Evolutionary conservation across 345 rosid genomes (phyloP).

Genomic region (Cardamine occulta): DNA sequence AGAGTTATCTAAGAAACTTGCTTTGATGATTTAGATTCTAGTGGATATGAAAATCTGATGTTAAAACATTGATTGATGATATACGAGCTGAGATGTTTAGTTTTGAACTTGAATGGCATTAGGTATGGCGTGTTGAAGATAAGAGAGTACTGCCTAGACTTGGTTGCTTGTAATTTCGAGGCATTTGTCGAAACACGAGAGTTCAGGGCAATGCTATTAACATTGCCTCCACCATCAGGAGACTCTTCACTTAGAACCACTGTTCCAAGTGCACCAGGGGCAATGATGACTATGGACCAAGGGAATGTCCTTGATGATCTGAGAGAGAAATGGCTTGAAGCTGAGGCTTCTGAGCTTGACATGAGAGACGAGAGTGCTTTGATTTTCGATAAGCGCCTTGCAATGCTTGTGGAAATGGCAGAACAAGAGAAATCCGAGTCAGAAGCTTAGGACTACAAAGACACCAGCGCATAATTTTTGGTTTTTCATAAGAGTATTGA

Average conservation of each 20-base stretch:
- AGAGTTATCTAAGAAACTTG: neutral
- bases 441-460: conserved; percentile 37
- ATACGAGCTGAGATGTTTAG: conserved; percentile 5
- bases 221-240: conserved; percentile 93
- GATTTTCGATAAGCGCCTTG: conserved; percentile 83
- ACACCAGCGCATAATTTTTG: conserved; percentile 31
- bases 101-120: conserved; percentile 25
- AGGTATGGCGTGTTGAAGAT: conserved; percentile 95
- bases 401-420: conserved; percentile 82
- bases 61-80: neutral
- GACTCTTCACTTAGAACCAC: conserved; percentile 90
- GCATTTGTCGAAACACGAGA: conserved; percentile 76
- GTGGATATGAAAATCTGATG: neutral
- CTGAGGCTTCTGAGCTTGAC: conserved; percentile 93
- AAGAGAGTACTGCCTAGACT: conserved; percentile 85
- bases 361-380: conserved; percentile 95
- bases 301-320: conserved; percentile 89
- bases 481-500: neutral
- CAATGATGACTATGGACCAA: conserved; percentile 64
- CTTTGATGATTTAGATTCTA: conserved; percentile 9
- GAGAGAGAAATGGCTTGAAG: conserved; percentile 98
- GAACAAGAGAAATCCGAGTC: conserved; percentile 59
- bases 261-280: conserved; percentile 93
- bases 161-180: conserved; percentile 87
- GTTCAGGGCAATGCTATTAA: conserved; percentile 88